Percentiles rank a stretch among this genome's conserved stretches.
These are phyloP conservation scores for Massariosphaeria phaeospora DNA, from an alignment of 495 filamentous ascomycete species.

Conservation along the genomic window DNA sequence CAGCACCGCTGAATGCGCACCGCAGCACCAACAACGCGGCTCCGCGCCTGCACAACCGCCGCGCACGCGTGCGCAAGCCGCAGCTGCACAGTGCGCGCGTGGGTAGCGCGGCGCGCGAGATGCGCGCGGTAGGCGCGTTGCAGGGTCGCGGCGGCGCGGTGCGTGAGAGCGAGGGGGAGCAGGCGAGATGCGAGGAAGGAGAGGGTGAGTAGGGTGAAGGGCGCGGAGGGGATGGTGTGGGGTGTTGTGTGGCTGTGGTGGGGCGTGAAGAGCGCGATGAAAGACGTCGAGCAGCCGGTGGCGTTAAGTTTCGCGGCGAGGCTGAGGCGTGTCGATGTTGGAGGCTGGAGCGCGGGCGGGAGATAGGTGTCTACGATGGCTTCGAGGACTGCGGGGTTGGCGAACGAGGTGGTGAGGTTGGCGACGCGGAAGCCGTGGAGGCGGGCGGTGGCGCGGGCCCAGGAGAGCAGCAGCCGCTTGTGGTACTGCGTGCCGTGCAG, in stretches of 20 bases:
- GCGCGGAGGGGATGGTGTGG: conserved; percentile 40
- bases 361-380: conserved; percentile 59
- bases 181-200: conserved; percentile 61
- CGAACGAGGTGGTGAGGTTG: conserved; percentile 59
- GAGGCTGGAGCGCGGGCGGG: conserved; percentile 13
- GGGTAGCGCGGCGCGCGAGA: conserved; percentile 11
- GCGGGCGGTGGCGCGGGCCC: conserved; percentile 50
- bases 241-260: conserved; percentile 6
- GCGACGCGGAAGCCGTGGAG: conserved; percentile 46
- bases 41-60: conserved; percentile 34
- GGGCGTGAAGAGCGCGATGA: conserved; percentile 37
- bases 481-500: conserved; percentile 38
- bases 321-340: background rate
- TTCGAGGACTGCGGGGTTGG: conserved; percentile 53
- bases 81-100: conserved; percentile 29
- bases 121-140: conserved; percentile 42
- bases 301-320: conserved; percentile 35
- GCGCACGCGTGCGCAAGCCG: conserved; percentile 38
- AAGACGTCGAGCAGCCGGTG: conserved; percentile 39
- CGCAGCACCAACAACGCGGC: conserved; percentile 35
- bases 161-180: conserved; percentile 48
- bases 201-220: conserved; percentile 53
- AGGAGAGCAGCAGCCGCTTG: conserved; percentile 48
- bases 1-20: conserved; percentile 42
- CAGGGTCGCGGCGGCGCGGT: conserved; percentile 52